These are phyloP conservation scores for Arxiozyma telluris DNA, from an alignment of 1,139 yeast genomes.

Conservation along the genomic window DNA sequence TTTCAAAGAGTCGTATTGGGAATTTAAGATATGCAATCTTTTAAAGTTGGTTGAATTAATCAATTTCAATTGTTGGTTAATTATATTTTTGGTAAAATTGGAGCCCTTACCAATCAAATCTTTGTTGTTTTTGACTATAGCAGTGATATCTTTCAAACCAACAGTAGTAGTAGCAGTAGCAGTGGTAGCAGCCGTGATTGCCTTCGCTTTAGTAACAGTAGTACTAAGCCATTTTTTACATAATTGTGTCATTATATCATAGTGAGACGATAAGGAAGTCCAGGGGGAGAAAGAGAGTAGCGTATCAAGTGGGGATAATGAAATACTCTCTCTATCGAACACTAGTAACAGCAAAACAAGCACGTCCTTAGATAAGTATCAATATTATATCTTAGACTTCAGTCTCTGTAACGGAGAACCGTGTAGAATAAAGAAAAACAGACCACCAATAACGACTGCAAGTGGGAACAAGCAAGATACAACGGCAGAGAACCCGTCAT, in stretches of 20 bases:
- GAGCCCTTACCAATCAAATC: slow-evolving; percentile 2
- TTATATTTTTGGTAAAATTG: not conserved
- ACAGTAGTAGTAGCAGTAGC: not conserved
- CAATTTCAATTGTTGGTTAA: not conserved
- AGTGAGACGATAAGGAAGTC: not conserved
- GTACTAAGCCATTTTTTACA: not conserved
- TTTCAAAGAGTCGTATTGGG: slow-evolving; percentile 15
- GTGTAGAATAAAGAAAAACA: not conserved
- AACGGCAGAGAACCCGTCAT: too few relatives aligned
- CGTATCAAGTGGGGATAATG: too few relatives aligned
- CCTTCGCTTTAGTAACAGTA: not conserved
- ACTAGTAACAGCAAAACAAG: too few relatives aligned
- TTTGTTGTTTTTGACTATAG: not conserved
- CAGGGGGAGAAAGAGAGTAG: too few relatives aligned
- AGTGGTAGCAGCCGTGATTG: not conserved
- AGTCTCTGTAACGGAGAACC: not conserved
- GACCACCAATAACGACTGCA: too few relatives aligned
- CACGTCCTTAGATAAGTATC: too few relatives aligned
- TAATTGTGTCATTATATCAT: not conserved
- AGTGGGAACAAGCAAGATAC: too few relatives aligned
- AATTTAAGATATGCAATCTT: slow-evolving; percentile 1
- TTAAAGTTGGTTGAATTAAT: not conserved
- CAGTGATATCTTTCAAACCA: not conserved
- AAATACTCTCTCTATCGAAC: too few relatives aligned
- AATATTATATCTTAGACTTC: not conserved